Conservation (phyloP, 148 eudicot species). For the Chenopodium quinoa region DNA sequence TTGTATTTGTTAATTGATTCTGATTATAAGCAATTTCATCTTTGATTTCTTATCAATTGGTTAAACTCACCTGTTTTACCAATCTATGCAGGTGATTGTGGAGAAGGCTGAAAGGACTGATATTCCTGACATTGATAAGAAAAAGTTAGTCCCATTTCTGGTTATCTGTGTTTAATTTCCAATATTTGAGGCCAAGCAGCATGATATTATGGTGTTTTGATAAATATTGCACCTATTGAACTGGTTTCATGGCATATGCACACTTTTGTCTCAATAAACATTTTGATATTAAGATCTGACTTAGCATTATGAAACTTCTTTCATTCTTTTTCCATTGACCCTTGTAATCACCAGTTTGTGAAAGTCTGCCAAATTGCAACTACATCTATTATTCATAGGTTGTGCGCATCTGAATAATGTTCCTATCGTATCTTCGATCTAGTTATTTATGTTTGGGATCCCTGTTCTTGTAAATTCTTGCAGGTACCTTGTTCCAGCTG, state of each 20-base stretch:
- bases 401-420: neutral
- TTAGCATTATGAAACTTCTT: too few relatives aligned
- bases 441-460: neutral
- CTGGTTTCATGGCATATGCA: neutral
- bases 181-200: neutral
- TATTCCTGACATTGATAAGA: constrained; percentile 49
- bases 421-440: neutral
- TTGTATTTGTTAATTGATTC: neutral
- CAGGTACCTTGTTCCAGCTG: constrained; percentile 58
- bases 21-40: neutral
- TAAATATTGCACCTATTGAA: neutral
- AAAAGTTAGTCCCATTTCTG: constrained; percentile 38
- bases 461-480: constrained; percentile 4
- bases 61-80: constrained; percentile 4
- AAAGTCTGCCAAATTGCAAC: too few relatives aligned
- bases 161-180: neutral
- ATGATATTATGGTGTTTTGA: neutral
- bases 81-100: constrained; percentile 43
- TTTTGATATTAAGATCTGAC: neutral
- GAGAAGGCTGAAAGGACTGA: constrained; percentile 49
- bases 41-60: neutral
- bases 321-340: too few relatives aligned
- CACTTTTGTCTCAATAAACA: neutral
- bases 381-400: neutral
- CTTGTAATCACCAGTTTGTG: too few relatives aligned